A percentile compares a stretch with the other conserved stretches of the same genome.
phyloP scores from a whole-genome alignment of 2,329 filamentous ascomycete species.

The Emmonsiellopsis sp. region DNA sequence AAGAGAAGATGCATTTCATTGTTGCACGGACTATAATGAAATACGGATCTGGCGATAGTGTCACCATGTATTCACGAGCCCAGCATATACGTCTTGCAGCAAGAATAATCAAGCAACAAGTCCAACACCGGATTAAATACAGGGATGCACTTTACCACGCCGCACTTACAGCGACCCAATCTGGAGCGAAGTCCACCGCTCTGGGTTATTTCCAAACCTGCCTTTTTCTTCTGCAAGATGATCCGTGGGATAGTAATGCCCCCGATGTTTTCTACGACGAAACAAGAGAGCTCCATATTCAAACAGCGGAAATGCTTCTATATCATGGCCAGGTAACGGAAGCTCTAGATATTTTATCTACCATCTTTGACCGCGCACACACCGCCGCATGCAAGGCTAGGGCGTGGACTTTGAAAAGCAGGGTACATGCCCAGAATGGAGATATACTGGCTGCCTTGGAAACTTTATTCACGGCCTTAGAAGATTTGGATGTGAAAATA shows the following conservation, averaged over 20 bases:
- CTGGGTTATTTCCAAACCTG: slow-evolving; percentile 73
- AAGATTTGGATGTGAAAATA: slow-evolving; percentile 57
- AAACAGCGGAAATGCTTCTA: slow-evolving; percentile 72
- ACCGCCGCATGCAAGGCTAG: slow-evolving; percentile 71
- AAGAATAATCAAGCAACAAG: slow-evolving; percentile 60
- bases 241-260: slow-evolving; percentile 62
- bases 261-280: slow-evolving; percentile 78
- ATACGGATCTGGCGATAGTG: slow-evolving; percentile 52
- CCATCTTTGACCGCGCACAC: slow-evolving; percentile 60
- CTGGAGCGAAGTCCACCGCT: slow-evolving; percentile 71
- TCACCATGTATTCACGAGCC: slow-evolving; percentile 61
- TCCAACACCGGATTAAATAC: slow-evolving; percentile 54
- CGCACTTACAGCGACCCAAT: slow-evolving; percentile 68
- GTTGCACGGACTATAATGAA: slow-evolving; percentile 74
- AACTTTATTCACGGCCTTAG: slow-evolving; percentile 61
- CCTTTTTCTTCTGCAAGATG: slow-evolving; percentile 65
- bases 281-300: slow-evolving; percentile 68
- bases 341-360: slow-evolving; percentile 58
- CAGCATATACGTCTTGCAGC: slow-evolving; percentile 72
- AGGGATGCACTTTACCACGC: slow-evolving; percentile 69
- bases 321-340: slow-evolving; percentile 63
- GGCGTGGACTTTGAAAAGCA: slow-evolving; percentile 72
- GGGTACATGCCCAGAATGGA: slow-evolving; percentile 66
- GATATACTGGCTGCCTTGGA: slow-evolving; percentile 60
- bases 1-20: slow-evolving; percentile 79